Evolutionary conservation across 768 basidiomycete species (phyloP), one percentile per base, ranked within the genome.

Genomic region (Tylopilus plumbeoviolaceoides): DNA sequence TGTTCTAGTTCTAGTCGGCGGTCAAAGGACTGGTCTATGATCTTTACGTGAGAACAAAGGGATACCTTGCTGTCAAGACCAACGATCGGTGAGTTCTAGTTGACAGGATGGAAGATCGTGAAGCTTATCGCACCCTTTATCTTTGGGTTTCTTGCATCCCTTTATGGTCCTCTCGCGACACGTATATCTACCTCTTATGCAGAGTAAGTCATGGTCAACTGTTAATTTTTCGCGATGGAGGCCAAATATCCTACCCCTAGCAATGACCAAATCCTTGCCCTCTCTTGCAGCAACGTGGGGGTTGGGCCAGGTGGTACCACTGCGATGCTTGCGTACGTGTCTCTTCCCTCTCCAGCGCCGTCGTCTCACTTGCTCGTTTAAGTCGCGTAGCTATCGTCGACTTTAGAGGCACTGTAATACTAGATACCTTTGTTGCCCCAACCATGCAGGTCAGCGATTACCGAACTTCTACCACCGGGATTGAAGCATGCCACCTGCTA

Each of bases 261-360:
- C 51, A 70, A 58, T 45, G 68, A 83, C 70, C 77, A 77, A 50
- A 75, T 83, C 56, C 66, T 86, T 40, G 77, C 83, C 7, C 66
- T 90, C 40, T 80, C 85, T 15, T 88, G 83, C 57, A 73, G 75
- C 47, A 83, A 82, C 57, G 84, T 90, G n/a, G 89, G 89, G 12
- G 84, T 87, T 35, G 88, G 88, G 27, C 84, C 86, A 17, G 88
- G 89, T 4, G 89, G 89, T 7, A 85, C 85, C 15, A 91, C 89
- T 2, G 80, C 84, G 36, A 87, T 91, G 83, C 74, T 91, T 33
- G 89, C 88, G 89, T 90, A 72, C 57, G 85, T 77, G 40, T 48
- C 48, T 30, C 50, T 55, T 50, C 50, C 35, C 40, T 44, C 46
- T 48, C 43, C 41, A 28, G 25, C 50, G 9, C 53, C 35, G 31